Conservation (phyloP, 2,329 filamentous ascomycete genomes). For the Arthrobotrys megalospora region DNA sequence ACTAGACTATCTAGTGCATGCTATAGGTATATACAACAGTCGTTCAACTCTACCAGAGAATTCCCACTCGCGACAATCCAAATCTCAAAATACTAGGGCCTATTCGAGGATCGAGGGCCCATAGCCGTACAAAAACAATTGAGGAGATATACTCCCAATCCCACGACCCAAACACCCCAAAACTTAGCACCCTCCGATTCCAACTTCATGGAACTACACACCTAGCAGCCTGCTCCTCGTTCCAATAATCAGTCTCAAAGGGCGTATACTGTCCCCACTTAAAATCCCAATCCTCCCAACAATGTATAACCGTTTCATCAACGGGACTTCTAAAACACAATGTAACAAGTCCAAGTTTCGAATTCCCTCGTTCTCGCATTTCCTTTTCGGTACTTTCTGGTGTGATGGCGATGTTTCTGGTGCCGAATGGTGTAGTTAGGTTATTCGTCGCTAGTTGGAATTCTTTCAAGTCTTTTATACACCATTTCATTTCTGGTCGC, state of each 20-base stretch:
- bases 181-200: too few species aligned
- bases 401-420: not conserved
- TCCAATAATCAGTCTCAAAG: not conserved
- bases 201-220: not conserved
- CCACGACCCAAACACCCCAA: too few species aligned
- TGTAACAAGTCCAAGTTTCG: not conserved
- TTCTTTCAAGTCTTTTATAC: conserved; percentile 15
- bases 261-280: not conserved
- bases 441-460: not conserved
- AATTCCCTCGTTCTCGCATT: not conserved
- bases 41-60: too few species aligned
- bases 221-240: not conserved
- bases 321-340: not conserved
- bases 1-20: too few species aligned
- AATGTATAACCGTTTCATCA: not conserved
- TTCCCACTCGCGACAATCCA: too few species aligned
- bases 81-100: too few species aligned
- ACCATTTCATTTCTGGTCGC: conserved; percentile 12
- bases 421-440: not conserved
- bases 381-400: not conserved
- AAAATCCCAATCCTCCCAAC: not conserved
- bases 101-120: too few species aligned
- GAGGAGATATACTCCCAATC: too few species aligned
- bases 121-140: too few species aligned
- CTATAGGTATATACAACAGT: too few species aligned